Evolutionary conservation across 2,329 filamentous ascomycete genomes (phyloP), one percentile per base, ranked within the genome.

Genomic region (Claviceps cyperi): DNA sequence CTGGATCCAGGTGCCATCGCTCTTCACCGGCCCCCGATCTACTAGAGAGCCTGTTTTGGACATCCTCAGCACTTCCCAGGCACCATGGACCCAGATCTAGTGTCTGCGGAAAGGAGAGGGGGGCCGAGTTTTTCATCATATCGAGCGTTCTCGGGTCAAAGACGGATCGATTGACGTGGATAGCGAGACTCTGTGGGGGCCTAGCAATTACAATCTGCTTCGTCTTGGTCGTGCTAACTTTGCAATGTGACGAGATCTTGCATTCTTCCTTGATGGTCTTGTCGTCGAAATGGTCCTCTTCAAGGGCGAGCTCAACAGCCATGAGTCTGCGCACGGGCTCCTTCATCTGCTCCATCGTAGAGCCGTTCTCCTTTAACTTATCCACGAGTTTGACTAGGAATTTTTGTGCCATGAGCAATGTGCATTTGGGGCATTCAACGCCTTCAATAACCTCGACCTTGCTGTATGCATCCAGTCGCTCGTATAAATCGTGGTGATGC

Each of bases 361-460:
- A 54, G 1, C 59, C 62, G 0, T 58, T 57, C 1, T 64, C 62
- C 36, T 63, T 63, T 41, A 66, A 62, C 52, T 64, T 66, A 19
- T 71, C 64, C 1, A 76, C 57, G 1, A 83, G 59, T 8, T 67
- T 69, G 1, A 64, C 66, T 46, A 83, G 62, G 1, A 78, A 62
- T 8, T 64, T 62, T 51, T 73, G 69, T 17, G 69, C 68, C 50
- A 76, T 76, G 8, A 90, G 66, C 1, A 96, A 74, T 0, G 91
- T 95, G 66, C 92, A 98, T 59, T 91, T 94, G 15, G 83, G 78
- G 64, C 92, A 98, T 60, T 96, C 84, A 2, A 97, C 90, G 0
- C 87, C 88, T 56, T 88, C 81, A 51, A 98, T 95, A 1, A 77
- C 74, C 62, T 97, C 92, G 8, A 96, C 74, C 13, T 81, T 78